Evolutionary conservation across 2,329 filamentous ascomycete genomes (phyloP).

Genomic region (Cucurbitaria berberidis): DNA sequence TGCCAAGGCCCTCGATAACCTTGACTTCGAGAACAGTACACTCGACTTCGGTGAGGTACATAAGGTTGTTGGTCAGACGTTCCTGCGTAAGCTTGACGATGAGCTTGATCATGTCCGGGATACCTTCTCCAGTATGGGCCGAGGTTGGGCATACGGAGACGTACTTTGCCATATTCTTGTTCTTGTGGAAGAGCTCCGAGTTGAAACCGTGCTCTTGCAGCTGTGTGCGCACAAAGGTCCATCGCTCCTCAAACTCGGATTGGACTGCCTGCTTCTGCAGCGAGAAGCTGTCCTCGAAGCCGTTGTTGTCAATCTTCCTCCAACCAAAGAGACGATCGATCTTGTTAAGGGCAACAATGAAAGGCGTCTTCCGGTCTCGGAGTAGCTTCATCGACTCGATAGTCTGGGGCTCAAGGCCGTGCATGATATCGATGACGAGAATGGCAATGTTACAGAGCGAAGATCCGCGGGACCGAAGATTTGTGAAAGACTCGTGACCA

Average conservation of each 20-base stretch:
- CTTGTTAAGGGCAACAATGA: slow-evolving; percentile 99
- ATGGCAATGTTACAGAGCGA: slow-evolving; percentile 99
- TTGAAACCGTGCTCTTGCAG: slow-evolving; percentile 98
- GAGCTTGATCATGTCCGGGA: slow-evolving; percentile 97
- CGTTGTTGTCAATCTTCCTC: slow-evolving; percentile 99
- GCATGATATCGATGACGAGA: slow-evolving; percentile 99
- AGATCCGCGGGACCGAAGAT: slow-evolving; percentile 93
- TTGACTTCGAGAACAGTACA: slow-evolving; percentile 98
- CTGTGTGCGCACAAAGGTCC: slow-evolving; percentile 89
- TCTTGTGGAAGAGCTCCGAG: slow-evolving; percentile 94
- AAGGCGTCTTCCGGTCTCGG: slow-evolving; percentile 91
- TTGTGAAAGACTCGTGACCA: slow-evolving; percentile 99
- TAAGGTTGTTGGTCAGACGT: slow-evolving; percentile 94
- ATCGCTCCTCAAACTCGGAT: slow-evolving; percentile 89
- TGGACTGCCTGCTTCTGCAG: slow-evolving; percentile 92
- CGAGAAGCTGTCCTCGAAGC: slow-evolving; percentile 89
- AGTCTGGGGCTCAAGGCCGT: slow-evolving; percentile 96
- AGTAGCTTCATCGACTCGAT: slow-evolving; percentile 96
- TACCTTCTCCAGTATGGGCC: slow-evolving; percentile 98
- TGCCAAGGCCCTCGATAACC: slow-evolving; percentile 97
- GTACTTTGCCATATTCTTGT: slow-evolving; percentile 93
- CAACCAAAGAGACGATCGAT: slow-evolving; percentile 99
- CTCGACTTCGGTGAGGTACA: slow-evolving; percentile 98
- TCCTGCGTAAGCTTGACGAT: slow-evolving; percentile 92
- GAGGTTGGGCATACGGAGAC: slow-evolving; percentile 98